Evolutionary conservation across 768 basidiomycete species (phyloP), one percentile per base, ranked within the genome.

Genomic region (Mycena kentingensis): DNA sequence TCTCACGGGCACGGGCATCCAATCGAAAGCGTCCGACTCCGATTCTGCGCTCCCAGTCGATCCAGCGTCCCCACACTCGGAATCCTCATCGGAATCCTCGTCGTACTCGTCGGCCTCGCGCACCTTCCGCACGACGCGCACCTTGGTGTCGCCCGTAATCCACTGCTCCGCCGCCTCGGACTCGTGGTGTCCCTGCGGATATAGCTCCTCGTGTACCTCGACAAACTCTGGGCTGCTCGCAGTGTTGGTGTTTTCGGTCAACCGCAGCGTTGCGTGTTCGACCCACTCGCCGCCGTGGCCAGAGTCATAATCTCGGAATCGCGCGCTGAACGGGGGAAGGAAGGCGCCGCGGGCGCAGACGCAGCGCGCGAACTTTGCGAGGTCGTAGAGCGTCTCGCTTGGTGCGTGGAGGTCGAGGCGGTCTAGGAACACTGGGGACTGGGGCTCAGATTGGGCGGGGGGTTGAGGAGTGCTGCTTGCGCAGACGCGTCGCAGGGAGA

Each of bases 371-470:
- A 24, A 19, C 22, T 24, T 6, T 5, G 7, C 41, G 25, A 42
- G 41, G 5, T 8, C 41, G 19, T 24, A 42, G 11, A 42, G 41
- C 8, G 21, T 42, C 19, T 42, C 41, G 41, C 41, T 42, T 19
- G 8, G 42, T 42, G 21, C 51, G 13, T 43, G 21, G 37, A 58
- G 57, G 32, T 47, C 49, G 52, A 58, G 52, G n/a, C 38, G 52
- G 16, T 38, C 22, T n/a, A 51, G 51, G 34, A 42, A 19, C 7
- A n/a, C 22, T 29, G 32, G 16, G 19, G n/a, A n/a, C n/a, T n/a
- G n/a, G n/a, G n/a, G n/a, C n/a, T n/a, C n/a, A n/a, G n/a, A n/a
- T n/a, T 36, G 22, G 25, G 27, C 1, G 38, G 48, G 11, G 24
- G 36, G 13, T 15, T 22, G 35, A 25, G 15, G 15, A 21, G 34